These are phyloP conservation scores for Hevea brasiliensis DNA, from an alignment of 345 rosid species.

Conservation along the genomic window DNA sequence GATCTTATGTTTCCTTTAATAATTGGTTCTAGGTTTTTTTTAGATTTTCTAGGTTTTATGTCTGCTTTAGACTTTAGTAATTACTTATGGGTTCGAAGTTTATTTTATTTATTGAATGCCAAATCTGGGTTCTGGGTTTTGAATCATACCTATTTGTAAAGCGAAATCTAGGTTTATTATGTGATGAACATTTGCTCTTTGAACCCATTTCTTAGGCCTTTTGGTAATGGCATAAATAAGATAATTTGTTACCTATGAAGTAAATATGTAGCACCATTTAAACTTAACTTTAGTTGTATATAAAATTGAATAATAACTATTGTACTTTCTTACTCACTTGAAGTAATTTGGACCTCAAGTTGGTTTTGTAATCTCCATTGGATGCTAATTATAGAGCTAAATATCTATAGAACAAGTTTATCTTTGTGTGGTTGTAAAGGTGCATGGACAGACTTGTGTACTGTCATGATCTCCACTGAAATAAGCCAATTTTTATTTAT, in stretches of 20 bases:
- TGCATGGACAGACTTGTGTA: not conserved
- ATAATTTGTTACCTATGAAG: not conserved
- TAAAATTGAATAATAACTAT: not conserved
- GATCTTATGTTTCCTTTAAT: too few relatives aligned
- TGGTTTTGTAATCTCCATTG: not conserved
- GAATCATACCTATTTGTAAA: too few relatives aligned
- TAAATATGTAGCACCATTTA: not conserved
- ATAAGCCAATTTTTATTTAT: too few relatives aligned
- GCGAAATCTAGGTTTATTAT: too few relatives aligned
- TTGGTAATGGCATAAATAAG: not conserved
- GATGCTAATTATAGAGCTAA: not conserved
- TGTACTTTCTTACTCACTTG: not conserved
- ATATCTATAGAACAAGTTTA: not conserved
- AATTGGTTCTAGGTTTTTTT: too few relatives aligned
- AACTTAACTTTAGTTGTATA: not conserved
- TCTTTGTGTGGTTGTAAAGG: not conserved
- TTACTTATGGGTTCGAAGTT: too few relatives aligned
- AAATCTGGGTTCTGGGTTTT: too few relatives aligned
- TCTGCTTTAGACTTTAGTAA: too few relatives aligned
- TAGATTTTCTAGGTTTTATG: too few relatives aligned
- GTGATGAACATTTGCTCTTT: too few relatives aligned
- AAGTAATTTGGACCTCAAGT: not conserved
- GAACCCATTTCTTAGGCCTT: not conserved
- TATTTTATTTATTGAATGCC: too few relatives aligned
- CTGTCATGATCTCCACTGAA: not conserved